Base-by-base conservation (phyloP, 2,329 filamentous ascomycete species). In the Myrmaecium sp. region DNA sequence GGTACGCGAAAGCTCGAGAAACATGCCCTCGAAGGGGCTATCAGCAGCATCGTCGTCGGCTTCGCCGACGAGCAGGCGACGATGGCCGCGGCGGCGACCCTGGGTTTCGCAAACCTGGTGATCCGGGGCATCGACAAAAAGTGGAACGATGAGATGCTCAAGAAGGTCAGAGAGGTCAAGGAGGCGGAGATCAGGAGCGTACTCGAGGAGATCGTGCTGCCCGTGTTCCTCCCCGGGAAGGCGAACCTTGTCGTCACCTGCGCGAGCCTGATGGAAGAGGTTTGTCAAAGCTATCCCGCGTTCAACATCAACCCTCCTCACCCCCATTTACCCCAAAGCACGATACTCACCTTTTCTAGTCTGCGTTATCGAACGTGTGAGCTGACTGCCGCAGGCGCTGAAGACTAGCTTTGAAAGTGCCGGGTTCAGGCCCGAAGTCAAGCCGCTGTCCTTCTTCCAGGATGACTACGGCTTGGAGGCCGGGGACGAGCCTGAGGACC, bases 21-120 rank as follows among this genome's bases (percentile, higher is more conserved):
- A 29, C 64, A 84, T 31, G 74, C 84, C 37, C 69, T 95, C 6
- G 82, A 95, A 51, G 84, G 82, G 5, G 83, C 86, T 4, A 79
- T 98, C 32, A 89, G 78, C 44, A 77, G 74, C 39, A 83, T 98
- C 31, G 82, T 98, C 17, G 74, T 84, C 33, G 65, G 63, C 26
- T 78, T 91, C 44, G 89, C 84, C 2, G 81, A 93, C 39, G 80
- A 91, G 44, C 82, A 94, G 51, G 66, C 77, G 2, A 94, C 80
- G 1, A 80, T 92, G 64, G 68, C 74, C 5, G 69, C 66, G 22
- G 84, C 89, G 1, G 89, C 84, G 1, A 67, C 75, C 43, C 72
- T 78, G 39, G 86, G 81, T 44, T 98, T 91, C 49, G 64, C 84
- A 7, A 70, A 77, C 32, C 70, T 80, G 30, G 84, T 92, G 5